phyloP scores from a whole-genome alignment of 352 stramenopile genomes.

The Thraustochytrium sp. region DNA sequence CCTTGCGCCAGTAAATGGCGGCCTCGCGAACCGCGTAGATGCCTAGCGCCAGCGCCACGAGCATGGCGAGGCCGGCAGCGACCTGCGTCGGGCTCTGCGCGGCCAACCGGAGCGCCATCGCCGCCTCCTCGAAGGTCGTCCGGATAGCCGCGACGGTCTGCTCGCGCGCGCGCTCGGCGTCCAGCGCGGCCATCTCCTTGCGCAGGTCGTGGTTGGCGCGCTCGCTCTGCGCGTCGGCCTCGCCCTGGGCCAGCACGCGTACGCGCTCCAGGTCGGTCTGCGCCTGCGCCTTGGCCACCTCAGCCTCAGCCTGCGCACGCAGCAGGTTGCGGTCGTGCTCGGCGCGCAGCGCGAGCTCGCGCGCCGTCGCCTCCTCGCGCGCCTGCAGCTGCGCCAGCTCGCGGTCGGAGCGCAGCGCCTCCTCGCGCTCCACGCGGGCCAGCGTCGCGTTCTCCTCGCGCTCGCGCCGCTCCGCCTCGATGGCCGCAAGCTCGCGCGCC shows the following conservation, averaged over 20 bases:
- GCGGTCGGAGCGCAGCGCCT: not conserved
- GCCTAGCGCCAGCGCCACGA: not conserved
- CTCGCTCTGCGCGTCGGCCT: constrained; percentile 90
- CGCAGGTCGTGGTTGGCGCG: constrained; percentile 93
- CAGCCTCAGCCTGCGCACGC: not conserved
- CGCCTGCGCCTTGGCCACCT: not conserved
- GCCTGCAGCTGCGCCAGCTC: not conserved
- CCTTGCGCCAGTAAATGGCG: not conserved
- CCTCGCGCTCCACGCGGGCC: constrained; percentile 2
- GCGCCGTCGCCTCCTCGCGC: not conserved
- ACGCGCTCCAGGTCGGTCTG: constrained; percentile 10
- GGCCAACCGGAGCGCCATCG: not conserved
- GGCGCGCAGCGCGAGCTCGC: constrained; percentile 20
- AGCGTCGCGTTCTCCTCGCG: constrained; percentile 14
- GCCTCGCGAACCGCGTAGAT: constrained; percentile 3
- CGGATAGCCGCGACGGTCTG: constrained; percentile 1
- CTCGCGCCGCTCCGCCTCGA: constrained; percentile 1
- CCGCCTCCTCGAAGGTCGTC: not conserved
- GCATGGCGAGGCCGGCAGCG: not conserved
- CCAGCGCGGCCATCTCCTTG: constrained; percentile 70
- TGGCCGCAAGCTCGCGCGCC: not conserved
- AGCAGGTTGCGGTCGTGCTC: not conserved
- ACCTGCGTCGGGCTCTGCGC: constrained; percentile 7
- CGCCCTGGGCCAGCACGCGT: constrained; percentile 70
- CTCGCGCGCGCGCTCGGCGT: not conserved